Evolutionary conservation across 805 yeast species (phyloP).

Genomic region (Torulaspora delbrueckii): DNA sequence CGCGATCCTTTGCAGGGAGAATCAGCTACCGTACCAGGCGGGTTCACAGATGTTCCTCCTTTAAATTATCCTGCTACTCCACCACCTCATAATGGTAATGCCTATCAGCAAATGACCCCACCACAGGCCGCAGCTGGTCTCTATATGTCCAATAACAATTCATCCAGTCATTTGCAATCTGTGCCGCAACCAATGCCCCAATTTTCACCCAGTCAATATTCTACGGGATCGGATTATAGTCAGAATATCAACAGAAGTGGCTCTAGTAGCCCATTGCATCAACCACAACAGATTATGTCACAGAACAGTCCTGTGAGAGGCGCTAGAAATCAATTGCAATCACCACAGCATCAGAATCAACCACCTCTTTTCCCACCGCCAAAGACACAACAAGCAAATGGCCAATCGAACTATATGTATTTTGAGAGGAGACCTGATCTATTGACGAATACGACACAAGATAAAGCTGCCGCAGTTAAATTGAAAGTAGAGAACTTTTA

Average conservation of each 20-base stretch:
- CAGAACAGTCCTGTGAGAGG: slow-evolving; percentile 28
- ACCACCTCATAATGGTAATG: slow-evolving; percentile 18
- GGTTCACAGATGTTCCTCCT: slow-evolving; percentile 31
- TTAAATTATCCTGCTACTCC: slow-evolving; percentile 34
- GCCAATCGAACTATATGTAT: slow-evolving; percentile 48
- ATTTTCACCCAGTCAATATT: slow-evolving; percentile 30
- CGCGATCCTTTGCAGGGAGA: slow-evolving; percentile 28
- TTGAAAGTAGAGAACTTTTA: slow-evolving; percentile 78
- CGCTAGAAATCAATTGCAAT: slow-evolving; percentile 26
- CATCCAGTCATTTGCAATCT: slow-evolving; percentile 19
- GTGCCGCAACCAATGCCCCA: slow-evolving; percentile 14
- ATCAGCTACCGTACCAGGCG: slow-evolving; percentile 13
- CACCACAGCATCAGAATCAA: slow-evolving; percentile 31
- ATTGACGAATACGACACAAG: slow-evolving; percentile 69
- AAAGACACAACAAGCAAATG: slow-evolving; percentile 21
- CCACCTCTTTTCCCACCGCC: slow-evolving; percentile 18
- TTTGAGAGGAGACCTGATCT: slow-evolving; percentile 81
- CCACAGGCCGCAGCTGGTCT: slow-evolving; percentile 27
- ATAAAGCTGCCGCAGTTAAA: slow-evolving; percentile 78
- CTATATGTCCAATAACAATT: slow-evolving; percentile 30
- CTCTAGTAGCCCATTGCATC: slow-evolving; percentile 27
- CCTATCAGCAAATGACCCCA: slow-evolving; percentile 21
- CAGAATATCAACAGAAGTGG: slow-evolving; percentile 17
- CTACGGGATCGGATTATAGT: slow-evolving; percentile 27
- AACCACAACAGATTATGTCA: slow-evolving; percentile 22